These are phyloP conservation scores for Didymella arachidicola DNA, from an alignment of 2,329 filamentous ascomycete genomes.

Conservation along the genomic window DNA sequence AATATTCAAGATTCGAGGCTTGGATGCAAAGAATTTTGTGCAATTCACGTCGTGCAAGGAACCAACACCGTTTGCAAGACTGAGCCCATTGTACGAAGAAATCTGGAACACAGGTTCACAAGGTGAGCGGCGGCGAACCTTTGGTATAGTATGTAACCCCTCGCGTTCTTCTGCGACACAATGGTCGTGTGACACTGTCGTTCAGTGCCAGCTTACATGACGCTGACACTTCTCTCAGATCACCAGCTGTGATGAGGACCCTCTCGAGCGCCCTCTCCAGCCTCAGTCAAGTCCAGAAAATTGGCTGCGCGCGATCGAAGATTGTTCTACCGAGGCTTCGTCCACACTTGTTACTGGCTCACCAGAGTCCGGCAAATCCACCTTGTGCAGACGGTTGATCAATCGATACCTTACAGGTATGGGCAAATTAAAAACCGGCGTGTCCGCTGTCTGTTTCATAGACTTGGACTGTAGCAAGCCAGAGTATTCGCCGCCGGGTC, in stretches of 20 bases:
- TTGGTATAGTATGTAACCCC: conserved; percentile 42
- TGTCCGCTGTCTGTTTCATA: conserved; percentile 63
- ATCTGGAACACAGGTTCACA: conserved; percentile 66
- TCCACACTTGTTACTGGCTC: conserved; percentile 71
- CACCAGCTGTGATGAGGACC: conserved; percentile 38
- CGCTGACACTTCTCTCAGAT: conserved; percentile 30
- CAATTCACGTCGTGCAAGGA: conserved; percentile 56
- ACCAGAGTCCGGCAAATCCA: conserved; percentile 79
- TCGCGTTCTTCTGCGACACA: background rate
- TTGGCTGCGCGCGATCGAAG: conserved; percentile 54
- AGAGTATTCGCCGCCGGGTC: conserved; percentile 74
- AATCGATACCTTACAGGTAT: conserved; percentile 70
- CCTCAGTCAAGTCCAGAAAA: conserved; percentile 67
- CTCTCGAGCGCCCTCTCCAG: conserved; percentile 38
- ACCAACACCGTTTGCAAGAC: conserved; percentile 62
- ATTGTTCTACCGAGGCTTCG: conserved; percentile 48
- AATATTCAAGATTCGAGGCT: conserved; percentile 66
- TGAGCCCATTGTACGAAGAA: conserved; percentile 72
- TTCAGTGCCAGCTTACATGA: background rate
- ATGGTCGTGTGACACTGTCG: background rate
- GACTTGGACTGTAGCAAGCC: conserved; percentile 82
- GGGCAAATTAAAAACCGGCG: conserved; percentile 36
- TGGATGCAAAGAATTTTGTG: conserved; percentile 63
- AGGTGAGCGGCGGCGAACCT: conserved; percentile 35
- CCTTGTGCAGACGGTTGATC: conserved; percentile 70